These are phyloP conservation scores for Aspergillus sp. DNA, from an alignment of 2,329 filamentous ascomycete species.

Conservation along the genomic window DNA sequence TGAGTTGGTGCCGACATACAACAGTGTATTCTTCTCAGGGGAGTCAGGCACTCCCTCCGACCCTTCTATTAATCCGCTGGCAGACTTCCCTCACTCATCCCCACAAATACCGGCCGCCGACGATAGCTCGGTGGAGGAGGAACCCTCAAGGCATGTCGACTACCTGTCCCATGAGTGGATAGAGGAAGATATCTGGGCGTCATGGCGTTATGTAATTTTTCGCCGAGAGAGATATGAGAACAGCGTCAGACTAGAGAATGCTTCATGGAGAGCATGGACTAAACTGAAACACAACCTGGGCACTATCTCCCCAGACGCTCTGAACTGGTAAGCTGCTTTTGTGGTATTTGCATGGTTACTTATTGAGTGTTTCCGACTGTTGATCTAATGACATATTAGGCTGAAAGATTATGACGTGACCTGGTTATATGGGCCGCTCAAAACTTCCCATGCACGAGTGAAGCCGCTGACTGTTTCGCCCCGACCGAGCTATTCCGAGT, in stretches of 20 bases:
- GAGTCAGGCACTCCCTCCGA: no score
- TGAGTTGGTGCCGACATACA: constrained; percentile 37
- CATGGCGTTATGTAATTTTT: constrained; percentile 89
- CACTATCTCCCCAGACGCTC: constrained; percentile 84
- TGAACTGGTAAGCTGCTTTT: constrained; percentile 76
- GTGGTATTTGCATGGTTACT: background rate
- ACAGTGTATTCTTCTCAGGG: no score
- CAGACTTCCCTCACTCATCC: constrained; percentile 48
- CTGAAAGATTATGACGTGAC: constrained; percentile 96
- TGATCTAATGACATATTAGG: constrained; percentile 51
- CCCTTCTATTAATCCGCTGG: no score
- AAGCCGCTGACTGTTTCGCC: constrained; percentile 51
- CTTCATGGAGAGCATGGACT: constrained; percentile 95
- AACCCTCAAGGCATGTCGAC: constrained; percentile 87
- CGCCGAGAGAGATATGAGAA: constrained; percentile 78
- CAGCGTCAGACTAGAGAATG: constrained; percentile 82
- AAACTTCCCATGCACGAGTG: constrained; percentile 64
- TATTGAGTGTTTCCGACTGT: no score
- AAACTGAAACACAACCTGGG: constrained; percentile 85
- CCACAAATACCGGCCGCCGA: constrained; percentile 69
- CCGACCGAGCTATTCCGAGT: constrained; percentile 56
- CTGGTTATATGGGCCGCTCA: constrained; percentile 92
- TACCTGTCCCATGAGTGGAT: constrained; percentile 91
- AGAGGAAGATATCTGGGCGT: constrained; percentile 96
- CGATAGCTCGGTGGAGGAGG: constrained; percentile 71